Conservation (phyloP, 106 monocot species). For the Iris macrosiphon region DNA sequence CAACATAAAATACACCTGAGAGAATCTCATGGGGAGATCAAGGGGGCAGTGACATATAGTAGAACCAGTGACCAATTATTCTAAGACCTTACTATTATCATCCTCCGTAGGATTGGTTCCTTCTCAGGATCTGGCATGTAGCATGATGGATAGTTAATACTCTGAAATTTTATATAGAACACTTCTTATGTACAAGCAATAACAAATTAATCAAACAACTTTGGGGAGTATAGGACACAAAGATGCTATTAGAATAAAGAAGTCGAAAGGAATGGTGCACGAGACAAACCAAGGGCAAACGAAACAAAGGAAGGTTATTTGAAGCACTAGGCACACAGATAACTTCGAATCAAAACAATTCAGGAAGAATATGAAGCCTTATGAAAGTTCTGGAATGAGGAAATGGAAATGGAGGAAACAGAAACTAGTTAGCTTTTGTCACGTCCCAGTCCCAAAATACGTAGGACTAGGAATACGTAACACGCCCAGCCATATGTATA, state of each 20-base stretch:
- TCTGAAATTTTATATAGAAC: neutral
- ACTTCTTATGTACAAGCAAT: conserved; percentile 10
- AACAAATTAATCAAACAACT: conserved; percentile 5
- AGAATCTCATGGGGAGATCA: no score
- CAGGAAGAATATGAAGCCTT: no score
- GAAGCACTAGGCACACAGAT: neutral
- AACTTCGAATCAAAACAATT: neutral
- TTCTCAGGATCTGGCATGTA: no score
- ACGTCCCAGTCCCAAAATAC: no score
- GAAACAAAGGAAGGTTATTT: neutral
- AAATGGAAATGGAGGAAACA: neutral
- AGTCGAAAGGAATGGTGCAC: neutral
- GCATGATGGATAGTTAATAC: conserved; percentile 6
- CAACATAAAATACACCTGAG: no score
- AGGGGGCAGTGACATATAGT: no score
- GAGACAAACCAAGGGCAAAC: neutral
- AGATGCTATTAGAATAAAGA: neutral
- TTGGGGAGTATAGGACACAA: neutral
- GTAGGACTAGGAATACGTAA: no score
- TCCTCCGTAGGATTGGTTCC: no score
- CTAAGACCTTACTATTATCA: no score
- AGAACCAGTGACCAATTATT: no score
- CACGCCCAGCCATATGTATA: no score
- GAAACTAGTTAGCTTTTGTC: neutral
- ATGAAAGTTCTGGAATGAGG: neutral